Evolutionary conservation across 495 filamentous ascomycete genomes (phyloP).

Genomic region (Aspergillus taichungensis): DNA sequence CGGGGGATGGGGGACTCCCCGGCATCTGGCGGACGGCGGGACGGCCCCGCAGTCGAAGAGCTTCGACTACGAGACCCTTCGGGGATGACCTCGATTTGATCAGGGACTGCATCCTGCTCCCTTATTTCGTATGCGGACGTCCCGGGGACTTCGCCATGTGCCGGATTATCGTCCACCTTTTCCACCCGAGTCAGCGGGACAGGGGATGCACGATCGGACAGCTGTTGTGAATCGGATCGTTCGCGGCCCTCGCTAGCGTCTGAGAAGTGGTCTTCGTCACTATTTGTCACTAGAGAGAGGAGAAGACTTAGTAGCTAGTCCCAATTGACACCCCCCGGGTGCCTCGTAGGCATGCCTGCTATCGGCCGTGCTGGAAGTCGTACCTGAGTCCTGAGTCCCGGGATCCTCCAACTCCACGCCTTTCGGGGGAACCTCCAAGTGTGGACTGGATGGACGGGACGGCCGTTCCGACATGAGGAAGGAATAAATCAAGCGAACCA

Average conservation of each 20-base stretch:
- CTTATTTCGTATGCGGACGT: slow-evolving; percentile 51
- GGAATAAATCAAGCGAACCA: slow-evolving; percentile 14
- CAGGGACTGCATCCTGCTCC: slow-evolving; percentile 53
- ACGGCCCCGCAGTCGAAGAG: slow-evolving; percentile 29
- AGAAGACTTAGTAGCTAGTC: slow-evolving; percentile 3
- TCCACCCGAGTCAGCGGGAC: slow-evolving; percentile 56
- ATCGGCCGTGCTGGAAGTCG: slow-evolving; percentile 7
- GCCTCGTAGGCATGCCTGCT: background rate
- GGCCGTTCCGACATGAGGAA: slow-evolving; percentile 33
- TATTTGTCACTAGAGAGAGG: slow-evolving; percentile 45
- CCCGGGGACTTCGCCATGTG: slow-evolving; percentile 55
- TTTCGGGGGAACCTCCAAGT: slow-evolving; percentile 57
- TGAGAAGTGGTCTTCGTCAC: slow-evolving; percentile 80
- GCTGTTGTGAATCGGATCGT: slow-evolving; percentile 22
- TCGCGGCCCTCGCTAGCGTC: slow-evolving; percentile 69
- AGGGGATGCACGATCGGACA: slow-evolving; percentile 40
- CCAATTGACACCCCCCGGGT: background rate
- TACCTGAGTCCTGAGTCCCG: slow-evolving; percentile 78
- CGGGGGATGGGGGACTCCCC: slow-evolving; percentile 60
- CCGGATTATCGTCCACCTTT: slow-evolving; percentile 47
- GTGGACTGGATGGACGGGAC: slow-evolving; percentile 27
- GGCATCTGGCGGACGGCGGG: slow-evolving; percentile 36
- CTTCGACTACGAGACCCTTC: slow-evolving; percentile 45
- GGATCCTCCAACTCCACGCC: slow-evolving; percentile 62
- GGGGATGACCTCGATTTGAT: slow-evolving; percentile 54